phyloP scores from a whole-genome alignment of 768 basidiomycete genomes.

The Candolleomyces aberdarensis region DNA sequence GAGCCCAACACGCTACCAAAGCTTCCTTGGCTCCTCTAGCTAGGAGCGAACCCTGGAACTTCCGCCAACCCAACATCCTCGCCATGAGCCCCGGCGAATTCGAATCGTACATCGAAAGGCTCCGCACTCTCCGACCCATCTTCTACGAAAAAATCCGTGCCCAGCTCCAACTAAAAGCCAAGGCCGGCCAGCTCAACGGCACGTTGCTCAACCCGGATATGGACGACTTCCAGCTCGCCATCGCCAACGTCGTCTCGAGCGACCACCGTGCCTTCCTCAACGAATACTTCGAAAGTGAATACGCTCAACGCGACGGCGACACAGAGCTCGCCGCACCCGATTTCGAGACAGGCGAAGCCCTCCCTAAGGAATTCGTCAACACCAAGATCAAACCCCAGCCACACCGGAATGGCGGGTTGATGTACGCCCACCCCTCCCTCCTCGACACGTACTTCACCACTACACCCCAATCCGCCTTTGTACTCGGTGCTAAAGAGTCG shows the following conservation, averaged over 20 bases:
- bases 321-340: slow-evolving; percentile 3
- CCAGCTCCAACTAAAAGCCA: slow-evolving; percentile 14
- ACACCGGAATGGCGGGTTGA: slow-evolving; percentile 59
- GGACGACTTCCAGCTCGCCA: no score
- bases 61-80: slow-evolving; percentile 44
- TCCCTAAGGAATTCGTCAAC: slow-evolving; percentile 16
- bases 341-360: slow-evolving; percentile 12
- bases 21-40: not conserved
- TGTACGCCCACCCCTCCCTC: slow-evolving; percentile 51
- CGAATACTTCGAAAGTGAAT: no score
- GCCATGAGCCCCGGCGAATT: slow-evolving; percentile 62
- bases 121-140: slow-evolving; percentile 56
- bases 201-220: no score
- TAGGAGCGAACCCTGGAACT: slow-evolving; percentile 7
- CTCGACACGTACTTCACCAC: slow-evolving; percentile 54
- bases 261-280: no score
- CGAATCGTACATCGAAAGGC: slow-evolving; percentile 51
- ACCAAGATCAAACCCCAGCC: slow-evolving; percentile 58
- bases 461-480: slow-evolving; percentile 55
- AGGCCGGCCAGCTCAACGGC: not conserved
- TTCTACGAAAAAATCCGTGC: slow-evolving; percentile 42
- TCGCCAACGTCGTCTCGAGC: no score
- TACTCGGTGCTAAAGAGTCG: slow-evolving; percentile 26
- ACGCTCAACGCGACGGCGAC: slow-evolving; percentile 2
- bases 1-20: not conserved